Evolutionary conservation across 768 basidiomycete genomes (phyloP), one percentile per base, ranked within the genome.

Genomic region (Erythrobasidium yunnanense): DNA sequence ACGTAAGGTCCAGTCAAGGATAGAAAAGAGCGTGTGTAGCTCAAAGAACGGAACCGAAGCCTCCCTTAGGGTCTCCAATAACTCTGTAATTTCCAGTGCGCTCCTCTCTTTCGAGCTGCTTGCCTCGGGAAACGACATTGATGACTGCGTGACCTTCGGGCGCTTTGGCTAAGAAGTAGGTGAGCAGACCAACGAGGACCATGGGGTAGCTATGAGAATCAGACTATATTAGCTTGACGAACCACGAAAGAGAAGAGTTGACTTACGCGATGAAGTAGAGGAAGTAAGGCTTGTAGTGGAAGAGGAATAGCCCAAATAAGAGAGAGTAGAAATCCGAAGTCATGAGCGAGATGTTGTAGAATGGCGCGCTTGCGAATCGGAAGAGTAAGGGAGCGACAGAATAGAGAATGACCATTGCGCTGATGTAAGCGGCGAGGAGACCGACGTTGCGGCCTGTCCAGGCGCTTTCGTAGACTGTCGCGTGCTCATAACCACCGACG

Each of bases 331-430:
- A 68, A 45, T 66, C 66, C 33, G 54, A 63, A 23, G 71, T 72
- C 65, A 72, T 57, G 15, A 72, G 49, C 63, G 55, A 67, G 13
- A 72, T 66, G 50, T 72, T 71, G 70, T 72, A 72, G 65, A 72
- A 72, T 8, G 71, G 70, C 25, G 68, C 34, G 22, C 47, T 68
- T 4, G 60, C 52, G 35, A 68, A 53, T n/a, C 69, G 32, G 67
- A 66, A 69, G 1, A 68, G 52, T n/a, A 72, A 57, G 17, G 70
- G 69, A 23, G 70, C 70, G 18, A 71, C 34, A 1, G 71, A 66
- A 34, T 71, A 71, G 38, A 72, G 49, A 49, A 70, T 66, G 29
- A 72, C 38, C 71, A 73, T 68, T 25, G 69, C 62, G 42, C 51
- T 68, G 38, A 67, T 69, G 55, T 70, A 73, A 2, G 49, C 67